Percentiles rank a stretch among this genome's conserved stretches.
Conservation (phyloP, 306 rosid species). For the Cicer judaicum region DNA sequence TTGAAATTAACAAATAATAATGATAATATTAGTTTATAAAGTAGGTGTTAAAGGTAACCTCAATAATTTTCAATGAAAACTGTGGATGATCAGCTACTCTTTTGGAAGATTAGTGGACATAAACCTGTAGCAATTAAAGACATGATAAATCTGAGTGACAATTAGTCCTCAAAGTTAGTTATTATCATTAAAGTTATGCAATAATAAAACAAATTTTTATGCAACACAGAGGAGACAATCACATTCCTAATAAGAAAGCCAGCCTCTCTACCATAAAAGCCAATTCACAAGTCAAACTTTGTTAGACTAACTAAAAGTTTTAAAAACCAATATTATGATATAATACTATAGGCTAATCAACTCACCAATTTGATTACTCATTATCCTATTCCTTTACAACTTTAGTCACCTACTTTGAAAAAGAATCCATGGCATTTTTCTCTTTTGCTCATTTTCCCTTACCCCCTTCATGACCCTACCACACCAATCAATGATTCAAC, state of each 20-base stretch:
- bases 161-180: conserved; percentile 47
- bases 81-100: conserved; percentile 44
- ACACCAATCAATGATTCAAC: conserved; percentile 50
- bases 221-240: conserved; percentile 4
- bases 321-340: conserved; percentile 27
- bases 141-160: conserved; percentile 42
- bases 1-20: neutral
- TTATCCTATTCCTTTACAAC: conserved; percentile 47
- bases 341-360: conserved; percentile 37
- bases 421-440: conserved; percentile 46
- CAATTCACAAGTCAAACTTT: conserved; percentile 55
- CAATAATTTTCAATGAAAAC: conserved; percentile 44
- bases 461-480: conserved; percentile 44
- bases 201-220: conserved; percentile 26
- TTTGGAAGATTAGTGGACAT: conserved; percentile 47
- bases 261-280: conserved; percentile 43
- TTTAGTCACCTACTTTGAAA: conserved; percentile 59
- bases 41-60: conserved; percentile 30
- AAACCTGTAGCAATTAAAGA: conserved; percentile 43
- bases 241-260: conserved; percentile 39
- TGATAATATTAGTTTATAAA: neutral
- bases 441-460: conserved; percentile 43
- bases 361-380: conserved; percentile 43
- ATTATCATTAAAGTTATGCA: conserved; percentile 38
- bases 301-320: conserved; percentile 49